Evolutionary conservation across 345 rosid genomes (phyloP).

Genomic region (Eutrema yunnanense): DNA sequence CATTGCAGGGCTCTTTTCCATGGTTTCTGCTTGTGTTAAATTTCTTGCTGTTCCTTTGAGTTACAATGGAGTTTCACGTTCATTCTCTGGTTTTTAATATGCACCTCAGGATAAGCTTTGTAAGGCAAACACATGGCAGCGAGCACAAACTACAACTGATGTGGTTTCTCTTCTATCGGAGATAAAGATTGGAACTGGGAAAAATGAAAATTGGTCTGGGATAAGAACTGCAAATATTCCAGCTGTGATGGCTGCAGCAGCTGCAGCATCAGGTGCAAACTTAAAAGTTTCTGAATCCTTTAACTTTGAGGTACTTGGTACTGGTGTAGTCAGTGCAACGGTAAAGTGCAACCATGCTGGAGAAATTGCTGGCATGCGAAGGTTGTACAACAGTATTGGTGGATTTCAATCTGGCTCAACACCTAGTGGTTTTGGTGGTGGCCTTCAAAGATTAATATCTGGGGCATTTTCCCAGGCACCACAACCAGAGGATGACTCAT

Average conservation of each 20-base stretch:
- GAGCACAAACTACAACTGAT: constrained; percentile 76
- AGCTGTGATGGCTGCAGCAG: constrained; percentile 98
- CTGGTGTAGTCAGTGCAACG: constrained; percentile 95
- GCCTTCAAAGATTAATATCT: constrained; percentile 83
- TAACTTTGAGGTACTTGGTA: constrained; percentile 94
- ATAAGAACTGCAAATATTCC: constrained; percentile 89
- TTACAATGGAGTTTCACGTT: constrained; percentile 8
- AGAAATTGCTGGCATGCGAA: constrained; percentile 99
- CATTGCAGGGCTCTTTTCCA: not conserved
- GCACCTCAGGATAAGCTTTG: constrained; percentile 79
- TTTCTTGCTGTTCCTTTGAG: constrained; percentile 5
- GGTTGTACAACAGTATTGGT: constrained; percentile 88
- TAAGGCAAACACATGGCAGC: constrained; percentile 98
- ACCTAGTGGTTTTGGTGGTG: constrained; percentile 57
- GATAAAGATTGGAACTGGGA: constrained; percentile 88
- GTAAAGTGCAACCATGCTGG: constrained; percentile 94
- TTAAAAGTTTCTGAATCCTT: constrained; percentile 75
- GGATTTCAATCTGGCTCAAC: constrained; percentile 71
- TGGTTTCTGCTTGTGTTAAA: not conserved
- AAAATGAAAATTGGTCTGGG: constrained; percentile 89
- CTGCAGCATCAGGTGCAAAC: constrained; percentile 97
- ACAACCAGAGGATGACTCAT: constrained; percentile 70
- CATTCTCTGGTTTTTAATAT: constrained; percentile 15
- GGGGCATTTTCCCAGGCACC: constrained; percentile 78
- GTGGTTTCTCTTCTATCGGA: constrained; percentile 93